A percentile compares a stretch with the other conserved stretches of the same genome.
phyloP scores from a whole-genome alignment of 1,284 basidiomycete species.

The Macrocystidia cucumis region DNA sequence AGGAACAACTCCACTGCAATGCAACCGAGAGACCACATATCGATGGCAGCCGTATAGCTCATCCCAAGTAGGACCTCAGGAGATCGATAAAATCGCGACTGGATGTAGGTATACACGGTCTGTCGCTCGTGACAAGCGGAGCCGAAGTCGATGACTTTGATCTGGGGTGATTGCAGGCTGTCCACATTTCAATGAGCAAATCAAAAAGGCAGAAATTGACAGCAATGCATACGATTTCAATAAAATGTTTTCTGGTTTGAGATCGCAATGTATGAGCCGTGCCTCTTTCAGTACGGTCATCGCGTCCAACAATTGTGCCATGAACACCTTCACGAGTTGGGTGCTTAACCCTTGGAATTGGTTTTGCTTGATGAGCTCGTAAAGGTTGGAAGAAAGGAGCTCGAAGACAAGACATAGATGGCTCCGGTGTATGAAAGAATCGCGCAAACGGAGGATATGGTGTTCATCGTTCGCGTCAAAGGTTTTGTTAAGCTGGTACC shows the following conservation, averaged over 20 bases:
- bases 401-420: conserved; percentile 98
- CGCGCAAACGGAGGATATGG: conserved; percentile 91
- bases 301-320: conserved; percentile 90
- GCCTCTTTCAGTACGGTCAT: conserved; percentile 92
- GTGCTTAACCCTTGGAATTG: conserved; percentile 97
- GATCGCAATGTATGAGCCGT: conserved; percentile 94
- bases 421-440: conserved; percentile 95
- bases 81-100: conserved; percentile 97
- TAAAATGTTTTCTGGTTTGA: conserved; percentile 96
- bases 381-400: conserved; percentile 93
- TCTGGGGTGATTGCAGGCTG: conserved; percentile 93
- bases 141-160: conserved; percentile 99
- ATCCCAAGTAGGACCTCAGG: conserved; percentile 96
- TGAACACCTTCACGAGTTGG: conserved; percentile 97
- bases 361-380: conserved; percentile 99
- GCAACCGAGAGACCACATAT: conserved; percentile 94
- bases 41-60: conserved; percentile 90
- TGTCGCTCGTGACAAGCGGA: conserved; percentile 98
- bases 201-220: neutral
- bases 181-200: conserved; percentile 1
- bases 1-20: conserved; percentile 98
- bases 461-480: conserved; percentile 94
- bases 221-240: conserved; percentile 72
- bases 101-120: conserved; percentile 99
- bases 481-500: conserved; percentile 76